Percentiles rank a stretch among this genome's conserved stretches.
Conservation (phyloP, 257 asterid species). For the Solanum piurae region DNA sequence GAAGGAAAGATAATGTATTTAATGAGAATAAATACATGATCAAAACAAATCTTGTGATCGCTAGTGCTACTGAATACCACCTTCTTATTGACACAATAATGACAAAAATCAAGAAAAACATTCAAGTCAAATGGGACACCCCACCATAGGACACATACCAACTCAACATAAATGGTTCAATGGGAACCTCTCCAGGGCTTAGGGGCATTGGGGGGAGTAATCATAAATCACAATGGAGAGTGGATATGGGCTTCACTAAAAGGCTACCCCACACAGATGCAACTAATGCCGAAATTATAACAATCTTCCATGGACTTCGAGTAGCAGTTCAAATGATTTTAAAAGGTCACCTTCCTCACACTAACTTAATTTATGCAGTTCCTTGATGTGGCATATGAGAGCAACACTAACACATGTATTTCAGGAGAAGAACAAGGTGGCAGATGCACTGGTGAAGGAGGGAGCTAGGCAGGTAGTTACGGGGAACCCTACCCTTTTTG, state of each 20-base stretch:
- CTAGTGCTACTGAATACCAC: not conserved
- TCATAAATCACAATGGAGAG: not conserved
- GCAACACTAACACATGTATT: not conserved
- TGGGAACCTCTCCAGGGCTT: not conserved
- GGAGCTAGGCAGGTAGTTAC: not conserved
- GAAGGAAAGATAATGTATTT: not conserved
- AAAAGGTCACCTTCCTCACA: not conserved
- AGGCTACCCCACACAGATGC: not conserved
- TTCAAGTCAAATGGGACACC: not conserved
- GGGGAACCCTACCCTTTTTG: not conserved
- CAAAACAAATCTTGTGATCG: not conserved
- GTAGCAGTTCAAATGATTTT: not conserved
- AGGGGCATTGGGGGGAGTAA: not conserved
- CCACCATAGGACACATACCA: not conserved
- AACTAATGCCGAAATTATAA: too few relatives aligned
- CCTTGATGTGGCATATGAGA: not conserved
- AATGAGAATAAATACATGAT: not conserved
- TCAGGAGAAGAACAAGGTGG: not conserved
- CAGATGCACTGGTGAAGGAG: not conserved
- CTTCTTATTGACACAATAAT: not conserved
- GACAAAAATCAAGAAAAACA: not conserved
- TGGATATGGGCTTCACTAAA: not conserved
- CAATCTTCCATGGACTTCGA: not conserved
- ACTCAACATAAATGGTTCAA: not conserved
- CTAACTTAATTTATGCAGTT: not conserved